Conservation (phyloP, 169 alveolate species). For the Eimeria tenella region DNA sequence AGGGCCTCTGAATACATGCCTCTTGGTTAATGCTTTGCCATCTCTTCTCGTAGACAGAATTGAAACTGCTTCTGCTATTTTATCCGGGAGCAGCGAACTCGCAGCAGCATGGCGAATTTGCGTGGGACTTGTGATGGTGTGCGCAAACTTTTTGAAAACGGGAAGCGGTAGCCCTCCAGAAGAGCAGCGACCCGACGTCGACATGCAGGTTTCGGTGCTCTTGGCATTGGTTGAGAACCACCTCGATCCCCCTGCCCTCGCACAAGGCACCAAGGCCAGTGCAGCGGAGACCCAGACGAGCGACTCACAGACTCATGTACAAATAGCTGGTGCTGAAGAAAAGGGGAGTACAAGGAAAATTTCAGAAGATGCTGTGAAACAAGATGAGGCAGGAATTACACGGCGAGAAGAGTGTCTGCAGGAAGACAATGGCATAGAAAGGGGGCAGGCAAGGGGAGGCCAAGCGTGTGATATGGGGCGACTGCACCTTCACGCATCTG, state of each 20-base stretch:
- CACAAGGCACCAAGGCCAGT: background rate
- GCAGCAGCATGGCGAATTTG: conserved; percentile 36
- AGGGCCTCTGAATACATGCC: conserved; percentile 8
- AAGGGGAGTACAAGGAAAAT: background rate
- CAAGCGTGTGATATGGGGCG: background rate
- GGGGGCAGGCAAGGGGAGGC: background rate
- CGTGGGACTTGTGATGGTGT: conserved; percentile 45
- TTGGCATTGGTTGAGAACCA: conserved; percentile 56
- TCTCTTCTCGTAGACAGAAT: background rate
- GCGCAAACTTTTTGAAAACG: conserved; percentile 39
- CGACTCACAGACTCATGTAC: background rate
- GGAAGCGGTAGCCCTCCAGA: conserved; percentile 49
- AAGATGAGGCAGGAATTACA: background rate
- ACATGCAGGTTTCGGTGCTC: conserved; percentile 75
- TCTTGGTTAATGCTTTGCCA: conserved; percentile 29
- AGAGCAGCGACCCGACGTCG: conserved; percentile 75
- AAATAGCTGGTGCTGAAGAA: background rate
- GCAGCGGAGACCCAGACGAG: background rate
- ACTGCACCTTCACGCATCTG: conserved; percentile 28
- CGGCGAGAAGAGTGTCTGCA: background rate
- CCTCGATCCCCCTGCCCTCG: conserved; percentile 36
- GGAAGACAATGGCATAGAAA: background rate
- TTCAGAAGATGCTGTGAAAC: background rate
- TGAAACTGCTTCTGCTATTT: background rate
- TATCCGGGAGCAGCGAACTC: background rate